Percentiles rank a stretch among this genome's conserved stretches.
These are phyloP conservation scores for Penicillium sp. DNA, from an alignment of 2,329 filamentous ascomycete genomes.

Conservation along the genomic window DNA sequence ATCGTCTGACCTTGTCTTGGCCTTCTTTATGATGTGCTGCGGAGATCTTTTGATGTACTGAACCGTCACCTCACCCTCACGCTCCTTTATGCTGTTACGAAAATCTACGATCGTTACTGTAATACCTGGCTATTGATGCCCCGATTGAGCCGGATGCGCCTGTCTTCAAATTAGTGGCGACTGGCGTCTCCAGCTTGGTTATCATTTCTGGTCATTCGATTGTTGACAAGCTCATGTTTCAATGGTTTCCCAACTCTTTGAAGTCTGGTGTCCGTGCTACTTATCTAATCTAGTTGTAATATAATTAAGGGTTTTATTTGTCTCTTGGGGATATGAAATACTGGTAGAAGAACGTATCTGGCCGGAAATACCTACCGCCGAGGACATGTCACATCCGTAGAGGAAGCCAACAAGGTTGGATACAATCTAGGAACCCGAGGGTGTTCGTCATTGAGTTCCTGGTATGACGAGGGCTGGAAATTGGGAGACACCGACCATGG, in stretches of 20 bases:
- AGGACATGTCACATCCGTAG: not conserved
- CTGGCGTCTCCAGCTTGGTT: not conserved
- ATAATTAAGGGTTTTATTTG: no score
- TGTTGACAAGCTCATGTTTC: slow-evolving; percentile 18
- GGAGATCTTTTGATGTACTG: not conserved
- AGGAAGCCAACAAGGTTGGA: not conserved
- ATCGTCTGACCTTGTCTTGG: slow-evolving; percentile 10
- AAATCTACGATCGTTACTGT: slow-evolving; percentile 27
- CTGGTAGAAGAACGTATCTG: not conserved
- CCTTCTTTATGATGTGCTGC: slow-evolving; percentile 5
- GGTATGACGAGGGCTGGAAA: not conserved
- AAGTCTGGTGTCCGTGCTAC: slow-evolving; percentile 3
- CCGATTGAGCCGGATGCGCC: not conserved
- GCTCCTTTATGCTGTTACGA: slow-evolving; percentile 29
- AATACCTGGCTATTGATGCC: slow-evolving; percentile 2
- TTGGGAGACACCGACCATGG: not conserved
- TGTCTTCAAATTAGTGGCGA: not conserved
- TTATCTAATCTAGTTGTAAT: slow-evolving; percentile 24
- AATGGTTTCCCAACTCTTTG: slow-evolving; percentile 6
- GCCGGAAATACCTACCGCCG: not conserved
- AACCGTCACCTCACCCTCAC: slow-evolving; percentile 1
- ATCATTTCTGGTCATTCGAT: slow-evolving; percentile 8
- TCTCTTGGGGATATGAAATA: not conserved
- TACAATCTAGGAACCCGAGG: slow-evolving; percentile 1
- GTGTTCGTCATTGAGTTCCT: not conserved